These are phyloP conservation scores for Toxoplasma gondii DNA, from an alignment of 169 alveolate genomes.

Conservation along the genomic window DNA sequence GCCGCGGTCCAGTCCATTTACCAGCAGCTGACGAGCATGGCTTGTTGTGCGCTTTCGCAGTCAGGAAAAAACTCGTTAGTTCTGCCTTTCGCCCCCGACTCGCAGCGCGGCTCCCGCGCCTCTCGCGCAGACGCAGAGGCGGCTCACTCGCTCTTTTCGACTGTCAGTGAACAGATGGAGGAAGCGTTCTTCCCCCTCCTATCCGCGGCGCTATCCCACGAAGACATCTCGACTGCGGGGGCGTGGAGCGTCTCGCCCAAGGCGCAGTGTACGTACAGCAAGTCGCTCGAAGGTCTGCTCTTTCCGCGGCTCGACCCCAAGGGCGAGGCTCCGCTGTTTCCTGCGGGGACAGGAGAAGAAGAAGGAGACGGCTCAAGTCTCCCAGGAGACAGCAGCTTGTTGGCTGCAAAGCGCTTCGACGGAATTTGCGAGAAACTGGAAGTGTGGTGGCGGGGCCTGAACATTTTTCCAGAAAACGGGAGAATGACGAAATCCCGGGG, in stretches of 20 bases:
- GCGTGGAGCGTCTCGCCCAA: background rate
- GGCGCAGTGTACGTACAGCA: background rate
- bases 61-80: background rate
- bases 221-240: background rate
- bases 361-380: background rate
- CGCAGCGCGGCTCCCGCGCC: background rate
- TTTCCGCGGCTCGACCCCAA: background rate
- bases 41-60: background rate
- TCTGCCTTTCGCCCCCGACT: too few species aligned
- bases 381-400: background rate
- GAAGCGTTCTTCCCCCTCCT: background rate
- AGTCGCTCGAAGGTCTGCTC: background rate
- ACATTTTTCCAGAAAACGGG: background rate
- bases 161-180: background rate
- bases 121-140: background rate
- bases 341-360: background rate
- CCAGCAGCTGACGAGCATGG: conserved; percentile 47
- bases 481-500: background rate
- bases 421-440: conserved; percentile 6
- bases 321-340: background rate
- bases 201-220: background rate
- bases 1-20: conserved; percentile 51
- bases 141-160: background rate
- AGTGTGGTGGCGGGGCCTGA: background rate
- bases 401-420: background rate